Evolutionary conservation across 2,329 filamentous ascomycete genomes (phyloP), one percentile per base, ranked within the genome.

Genomic region (Aspergillus proliferans): DNA sequence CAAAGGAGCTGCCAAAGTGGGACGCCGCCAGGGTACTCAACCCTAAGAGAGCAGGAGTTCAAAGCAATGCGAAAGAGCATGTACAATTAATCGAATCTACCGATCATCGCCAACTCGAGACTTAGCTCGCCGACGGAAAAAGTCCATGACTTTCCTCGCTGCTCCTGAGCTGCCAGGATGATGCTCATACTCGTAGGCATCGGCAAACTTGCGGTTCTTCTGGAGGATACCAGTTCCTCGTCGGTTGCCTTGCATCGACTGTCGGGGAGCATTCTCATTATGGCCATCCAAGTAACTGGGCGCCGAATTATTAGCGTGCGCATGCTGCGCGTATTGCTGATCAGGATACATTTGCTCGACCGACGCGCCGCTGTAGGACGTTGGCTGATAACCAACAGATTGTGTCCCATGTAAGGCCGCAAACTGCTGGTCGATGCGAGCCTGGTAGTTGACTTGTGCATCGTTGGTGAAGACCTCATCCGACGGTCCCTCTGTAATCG

Each of bases 61-160:
- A 52, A 36, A 55, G 45, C 43, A 49, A 50, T 45, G 46, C 49
- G 50, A 52, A 49, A 49, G 24, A 39, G 48, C 45, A 48, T 47
- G 53, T 45, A 51, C 41, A 44, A 47, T 19, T n/a, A 47, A 26
- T 40, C 44, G 44, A 18, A 30, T 42, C 63, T 63, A 70, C 49
- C 64, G 67, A 42, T 72, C 69, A 33, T 72, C 70, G 26, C 68
- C 72, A 48, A 78, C 81, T 63, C 86, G 78, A 58, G 85, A 88
- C 72, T 86, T 89, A 48, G 87, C 88, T 66, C 91, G 82, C 67
- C 91, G 81, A 60, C 93, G 81, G 76, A 98, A 98, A 71, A 97
- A 95, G 72, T 98, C 92, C 91, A 98, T 97, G 36, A 98, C 93
- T 65, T 89, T 84, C 67, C 91, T 86, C 12, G 91, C 90, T 3